phyloP scores from a whole-genome alignment of 345 rosid genomes.

The Linum tenue region DNA sequence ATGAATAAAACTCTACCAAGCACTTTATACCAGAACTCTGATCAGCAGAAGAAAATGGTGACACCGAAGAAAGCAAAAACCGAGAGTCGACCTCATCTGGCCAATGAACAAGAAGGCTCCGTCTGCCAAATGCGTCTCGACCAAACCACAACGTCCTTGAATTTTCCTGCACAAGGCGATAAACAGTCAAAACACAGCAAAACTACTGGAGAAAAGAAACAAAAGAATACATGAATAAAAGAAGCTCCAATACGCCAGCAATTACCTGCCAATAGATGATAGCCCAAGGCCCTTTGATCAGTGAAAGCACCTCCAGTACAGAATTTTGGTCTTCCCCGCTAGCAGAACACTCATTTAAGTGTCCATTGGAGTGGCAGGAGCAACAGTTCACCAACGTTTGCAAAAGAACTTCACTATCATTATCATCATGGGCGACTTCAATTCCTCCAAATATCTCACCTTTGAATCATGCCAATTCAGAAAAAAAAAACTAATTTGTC shows the following conservation, averaged over 20 bases:
- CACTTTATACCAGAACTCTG: conserved; percentile 34
- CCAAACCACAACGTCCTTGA: conserved; percentile 87
- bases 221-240: conserved; percentile 11
- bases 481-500: not conserved
- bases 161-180: conserved; percentile 36
- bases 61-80: conserved; percentile 60
- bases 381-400: conserved; percentile 39
- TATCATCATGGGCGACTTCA: conserved; percentile 37
- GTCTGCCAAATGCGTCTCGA: conserved; percentile 76
- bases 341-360: conserved; percentile 15
- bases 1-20: conserved; percentile 22
- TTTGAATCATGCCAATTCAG: conserved; percentile 14
- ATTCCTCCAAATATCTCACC: conserved; percentile 81
- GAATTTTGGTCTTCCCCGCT: conserved; percentile 20
- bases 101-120: conserved; percentile 96
- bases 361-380: conserved; percentile 19
- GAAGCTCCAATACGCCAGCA: conserved; percentile 22
- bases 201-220: not conserved
- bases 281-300: conserved; percentile 86
- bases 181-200: conserved; percentile 3
- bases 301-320: conserved; percentile 58
- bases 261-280: conserved; percentile 82
- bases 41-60: conserved; percentile 36
- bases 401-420: conserved; percentile 60
- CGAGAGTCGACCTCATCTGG: conserved; percentile 54